Conservation (phyloP, 140 eudicot species). For the Cichorium intybus region DNA sequence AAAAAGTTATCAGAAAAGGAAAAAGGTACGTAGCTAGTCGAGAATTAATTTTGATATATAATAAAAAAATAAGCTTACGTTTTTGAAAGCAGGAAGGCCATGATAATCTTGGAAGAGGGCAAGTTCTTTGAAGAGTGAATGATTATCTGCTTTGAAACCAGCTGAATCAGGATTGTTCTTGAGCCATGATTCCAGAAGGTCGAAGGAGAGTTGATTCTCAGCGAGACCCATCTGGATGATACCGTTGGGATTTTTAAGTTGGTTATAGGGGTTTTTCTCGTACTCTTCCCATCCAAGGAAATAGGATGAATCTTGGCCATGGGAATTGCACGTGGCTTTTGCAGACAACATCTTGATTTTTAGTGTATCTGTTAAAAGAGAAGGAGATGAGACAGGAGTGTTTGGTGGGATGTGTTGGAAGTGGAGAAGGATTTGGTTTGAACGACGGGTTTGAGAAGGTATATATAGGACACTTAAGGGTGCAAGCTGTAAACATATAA, state of each 20-base stretch:
- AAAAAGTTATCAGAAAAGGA: background rate
- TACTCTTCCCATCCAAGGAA: conserved; percentile 95
- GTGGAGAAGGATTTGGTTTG: conserved; percentile 26
- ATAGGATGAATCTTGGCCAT: conserved; percentile 93
- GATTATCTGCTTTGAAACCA: conserved; percentile 20
- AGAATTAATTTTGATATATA: too few relatives aligned
- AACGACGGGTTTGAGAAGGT: conserved; percentile 9
- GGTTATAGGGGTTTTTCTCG: conserved; percentile 71
- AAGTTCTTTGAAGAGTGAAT: conserved; percentile 41
- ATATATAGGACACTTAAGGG: conserved; percentile 19
- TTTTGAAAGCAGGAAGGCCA: conserved; percentile 59
- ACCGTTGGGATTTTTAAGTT: conserved; percentile 31
- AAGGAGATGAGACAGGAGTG: background rate
- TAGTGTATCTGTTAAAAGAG: background rate
- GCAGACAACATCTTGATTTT: conserved; percentile 46
- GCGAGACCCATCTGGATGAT: conserved; percentile 63
- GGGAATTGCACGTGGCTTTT: conserved; percentile 64
- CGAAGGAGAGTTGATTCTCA: conserved; percentile 47
- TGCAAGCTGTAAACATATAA: conserved; percentile 9
- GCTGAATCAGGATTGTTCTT: conserved; percentile 32
- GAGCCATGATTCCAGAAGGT: conserved; percentile 54
- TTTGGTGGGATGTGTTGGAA: background rate
- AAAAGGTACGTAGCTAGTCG: background rate
- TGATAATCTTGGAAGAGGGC: conserved; percentile 67
- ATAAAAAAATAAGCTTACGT: conserved; percentile 21